Conservation (phyloP, 23 red algal genomes). For the Cyanidioschyzon merolae region DNA sequence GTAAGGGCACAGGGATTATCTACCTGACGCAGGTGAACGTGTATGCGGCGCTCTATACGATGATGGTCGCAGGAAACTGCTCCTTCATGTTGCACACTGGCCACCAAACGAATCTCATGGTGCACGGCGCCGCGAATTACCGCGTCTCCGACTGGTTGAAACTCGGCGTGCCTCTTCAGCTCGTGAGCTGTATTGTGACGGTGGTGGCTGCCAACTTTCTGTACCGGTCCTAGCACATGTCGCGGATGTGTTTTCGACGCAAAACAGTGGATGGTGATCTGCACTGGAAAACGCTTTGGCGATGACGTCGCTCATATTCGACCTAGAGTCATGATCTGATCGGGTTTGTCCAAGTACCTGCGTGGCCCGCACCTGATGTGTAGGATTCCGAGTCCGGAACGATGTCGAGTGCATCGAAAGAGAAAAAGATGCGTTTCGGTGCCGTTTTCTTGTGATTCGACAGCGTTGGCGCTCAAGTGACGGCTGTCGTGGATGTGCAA, state of each 20-base stretch:
- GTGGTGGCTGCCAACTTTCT: background rate
- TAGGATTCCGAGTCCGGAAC: too few relatives aligned
- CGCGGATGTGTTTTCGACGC: background rate
- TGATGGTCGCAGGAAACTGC: constrained; percentile 58
- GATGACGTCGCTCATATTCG: too few relatives aligned
- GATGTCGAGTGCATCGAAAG: too few relatives aligned
- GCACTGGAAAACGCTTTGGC: too few relatives aligned
- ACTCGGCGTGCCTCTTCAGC: background rate
- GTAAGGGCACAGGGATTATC: constrained; percentile 31
- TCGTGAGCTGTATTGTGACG: background rate
- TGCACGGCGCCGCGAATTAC: constrained; percentile 79
- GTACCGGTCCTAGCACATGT: background rate
- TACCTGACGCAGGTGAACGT: constrained; percentile 3
- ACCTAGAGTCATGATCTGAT: too few relatives aligned
- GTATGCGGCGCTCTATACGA: constrained; percentile 41
- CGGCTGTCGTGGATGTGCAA: too few relatives aligned
- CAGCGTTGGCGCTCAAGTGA: too few relatives aligned
- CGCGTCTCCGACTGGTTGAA: constrained; percentile 51
- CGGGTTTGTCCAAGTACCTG: too few relatives aligned
- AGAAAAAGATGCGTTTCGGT: too few relatives aligned
- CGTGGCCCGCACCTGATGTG: too few relatives aligned
- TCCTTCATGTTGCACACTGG: constrained; percentile 74
- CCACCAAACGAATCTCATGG: constrained; percentile 84
- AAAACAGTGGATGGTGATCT: too few relatives aligned
- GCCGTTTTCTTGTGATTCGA: too few relatives aligned